phyloP scores from a whole-genome alignment of 441 rosid genomes.

The Gossypium gossypioides region DNA sequence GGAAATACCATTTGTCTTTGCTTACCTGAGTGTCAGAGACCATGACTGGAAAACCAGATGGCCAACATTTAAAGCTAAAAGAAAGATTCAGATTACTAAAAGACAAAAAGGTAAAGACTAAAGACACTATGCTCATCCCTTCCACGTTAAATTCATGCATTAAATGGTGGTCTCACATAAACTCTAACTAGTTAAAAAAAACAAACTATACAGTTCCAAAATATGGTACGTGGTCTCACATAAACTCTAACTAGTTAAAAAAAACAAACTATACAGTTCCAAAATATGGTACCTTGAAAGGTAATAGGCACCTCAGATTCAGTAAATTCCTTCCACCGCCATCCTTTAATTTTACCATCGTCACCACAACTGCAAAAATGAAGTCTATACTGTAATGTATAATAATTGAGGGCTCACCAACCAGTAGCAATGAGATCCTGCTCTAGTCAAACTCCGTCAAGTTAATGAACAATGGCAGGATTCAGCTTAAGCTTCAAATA shows the following conservation, averaged over 20 bases:
- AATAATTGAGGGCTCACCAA: not conserved
- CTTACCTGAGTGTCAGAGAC: not conserved
- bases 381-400: not conserved
- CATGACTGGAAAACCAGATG: not conserved
- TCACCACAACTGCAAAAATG: conserved; percentile 64
- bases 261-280: not conserved
- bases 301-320: conserved; percentile 32
- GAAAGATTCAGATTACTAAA: not conserved
- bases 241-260: not conserved
- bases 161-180: not conserved
- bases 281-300: conserved; percentile 36
- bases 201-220: not conserved
- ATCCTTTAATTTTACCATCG: conserved; percentile 82
- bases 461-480: not conserved
- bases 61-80: not conserved
- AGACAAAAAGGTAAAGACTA: not conserved
- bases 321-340: conserved; percentile 66
- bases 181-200: not conserved
- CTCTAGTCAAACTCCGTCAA: not conserved
- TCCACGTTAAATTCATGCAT: not conserved
- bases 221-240: conserved; percentile 30
- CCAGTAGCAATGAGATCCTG: not conserved
- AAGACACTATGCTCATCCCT: not conserved
- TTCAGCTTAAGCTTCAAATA: not conserved
- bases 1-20: not conserved